phyloP scores from a whole-genome alignment of 768 basidiomycete species.

The Calocybe cyanea region DNA sequence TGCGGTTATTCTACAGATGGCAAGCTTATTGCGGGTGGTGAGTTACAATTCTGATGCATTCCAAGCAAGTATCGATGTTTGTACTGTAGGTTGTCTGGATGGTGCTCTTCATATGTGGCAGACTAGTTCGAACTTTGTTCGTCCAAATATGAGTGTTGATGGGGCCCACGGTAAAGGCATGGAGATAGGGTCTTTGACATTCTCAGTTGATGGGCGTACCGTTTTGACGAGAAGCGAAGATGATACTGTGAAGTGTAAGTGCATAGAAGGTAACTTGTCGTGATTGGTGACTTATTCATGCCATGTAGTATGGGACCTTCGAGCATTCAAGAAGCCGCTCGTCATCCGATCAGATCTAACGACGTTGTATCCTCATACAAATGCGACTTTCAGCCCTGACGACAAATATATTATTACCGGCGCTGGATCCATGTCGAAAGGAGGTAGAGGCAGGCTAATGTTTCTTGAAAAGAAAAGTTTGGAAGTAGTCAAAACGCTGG shows the following conservation, averaged over 20 bases:
- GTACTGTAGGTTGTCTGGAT: constrained; percentile 76
- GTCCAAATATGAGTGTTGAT: constrained; percentile 84
- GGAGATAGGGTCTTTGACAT: constrained; percentile 83
- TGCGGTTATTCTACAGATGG: constrained; percentile 91
- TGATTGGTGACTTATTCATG: neutral
- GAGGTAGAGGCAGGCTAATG: constrained; percentile 65
- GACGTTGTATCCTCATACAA: constrained; percentile 88
- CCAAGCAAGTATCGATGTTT: neutral
- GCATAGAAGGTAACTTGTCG: neutral
- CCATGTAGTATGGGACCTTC: constrained; percentile 87
- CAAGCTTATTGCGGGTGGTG: constrained; percentile 85
- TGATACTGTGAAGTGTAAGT: constrained; percentile 90
- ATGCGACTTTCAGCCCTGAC: constrained; percentile 93
- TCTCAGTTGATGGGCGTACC: constrained; percentile 84
- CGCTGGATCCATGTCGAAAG: constrained; percentile 61
- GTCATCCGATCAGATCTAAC: constrained; percentile 58
- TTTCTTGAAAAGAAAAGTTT: constrained; percentile 71
- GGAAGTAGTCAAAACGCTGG: constrained; percentile 62
- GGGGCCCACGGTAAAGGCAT: constrained; percentile 84
- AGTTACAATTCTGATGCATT: constrained; percentile 14
- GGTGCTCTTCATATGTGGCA: constrained; percentile 95
- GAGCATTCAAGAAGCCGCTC: constrained; percentile 87
- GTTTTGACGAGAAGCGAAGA: constrained; percentile 90
- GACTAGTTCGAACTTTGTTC: constrained; percentile 85
- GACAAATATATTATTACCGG: constrained; percentile 89